These are phyloP conservation scores for Friedmanniomyces endolithicus DNA, from an alignment of 495 filamentous ascomycete genomes.

Conservation along the genomic window DNA sequence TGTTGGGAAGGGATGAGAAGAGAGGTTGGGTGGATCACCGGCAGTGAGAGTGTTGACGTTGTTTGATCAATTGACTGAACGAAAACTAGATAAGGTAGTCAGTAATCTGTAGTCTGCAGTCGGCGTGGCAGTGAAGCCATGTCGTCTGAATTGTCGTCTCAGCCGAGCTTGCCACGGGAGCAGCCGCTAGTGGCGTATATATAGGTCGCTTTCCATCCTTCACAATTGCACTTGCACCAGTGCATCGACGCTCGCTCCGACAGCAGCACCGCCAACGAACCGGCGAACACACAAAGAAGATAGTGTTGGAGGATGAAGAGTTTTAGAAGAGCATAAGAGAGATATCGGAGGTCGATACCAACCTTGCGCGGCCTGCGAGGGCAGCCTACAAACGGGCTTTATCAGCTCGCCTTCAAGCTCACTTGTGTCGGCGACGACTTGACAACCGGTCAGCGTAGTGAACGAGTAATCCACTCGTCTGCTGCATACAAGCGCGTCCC, in stretches of 20 bases:
- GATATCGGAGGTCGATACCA: neutral
- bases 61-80: neutral
- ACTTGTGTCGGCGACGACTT: neutral
- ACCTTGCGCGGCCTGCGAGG: neutral
- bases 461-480: too few relatives aligned
- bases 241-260: neutral
- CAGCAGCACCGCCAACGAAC: neutral
- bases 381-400: neutral
- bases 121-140: neutral
- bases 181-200: neutral
- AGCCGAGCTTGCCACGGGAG: neutral
- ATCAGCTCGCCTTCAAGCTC: neutral
- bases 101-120: too few relatives aligned
- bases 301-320: neutral
- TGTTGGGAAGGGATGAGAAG: constrained; percentile 16
- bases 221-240: neutral
- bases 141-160: neutral
- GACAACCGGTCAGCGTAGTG: neutral
- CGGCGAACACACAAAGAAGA: neutral
- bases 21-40: constrained; percentile 7
- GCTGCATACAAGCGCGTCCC: too few relatives aligned
- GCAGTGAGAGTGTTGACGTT: neutral
- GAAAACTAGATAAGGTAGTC: too few relatives aligned
- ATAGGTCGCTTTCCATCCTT: neutral
- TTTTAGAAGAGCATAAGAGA: neutral